Evolutionary conservation across 768 basidiomycete genomes (phyloP).

Genomic region (Mycena amicta): DNA sequence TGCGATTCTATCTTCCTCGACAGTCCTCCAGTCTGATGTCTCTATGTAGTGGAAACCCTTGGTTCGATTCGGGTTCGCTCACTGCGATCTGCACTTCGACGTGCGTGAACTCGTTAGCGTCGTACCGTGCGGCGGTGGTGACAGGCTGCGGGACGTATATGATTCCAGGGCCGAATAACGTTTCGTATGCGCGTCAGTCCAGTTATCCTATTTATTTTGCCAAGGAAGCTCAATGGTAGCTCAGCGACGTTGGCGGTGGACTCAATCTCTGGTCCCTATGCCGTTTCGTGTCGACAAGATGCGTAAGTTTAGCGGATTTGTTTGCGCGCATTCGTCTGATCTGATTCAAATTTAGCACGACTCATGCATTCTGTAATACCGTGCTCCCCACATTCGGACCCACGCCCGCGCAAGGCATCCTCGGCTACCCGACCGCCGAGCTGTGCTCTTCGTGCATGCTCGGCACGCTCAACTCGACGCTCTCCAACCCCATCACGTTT

Average conservation of each 20-base stretch:
- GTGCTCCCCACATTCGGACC: constrained; percentile 2
- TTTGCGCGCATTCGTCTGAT: too few species aligned
- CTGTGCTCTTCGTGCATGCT: constrained; percentile 13
- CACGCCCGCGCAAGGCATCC: constrained; percentile 5
- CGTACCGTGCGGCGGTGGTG: constrained; percentile 25
- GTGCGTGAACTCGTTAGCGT: constrained; percentile 20
- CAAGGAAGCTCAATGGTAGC: neutral
- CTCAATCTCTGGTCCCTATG: constrained; percentile 2
- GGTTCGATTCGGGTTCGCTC: neutral
- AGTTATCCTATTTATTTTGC: neutral
- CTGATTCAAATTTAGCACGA: neutral
- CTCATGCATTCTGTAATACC: neutral
- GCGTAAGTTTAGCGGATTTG: neutral
- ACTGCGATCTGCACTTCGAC: constrained; percentile 21
- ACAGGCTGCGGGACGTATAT: constrained; percentile 22
- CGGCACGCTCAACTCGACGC: constrained; percentile 7
- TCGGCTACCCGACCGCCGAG: constrained; percentile 3
- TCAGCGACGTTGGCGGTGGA: constrained; percentile 6
- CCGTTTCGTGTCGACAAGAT: constrained; percentile 2
- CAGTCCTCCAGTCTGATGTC: too few species aligned
- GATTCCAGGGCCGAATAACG: constrained; percentile 20
- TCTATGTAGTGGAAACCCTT: too few species aligned
- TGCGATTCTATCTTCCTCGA: too few species aligned
- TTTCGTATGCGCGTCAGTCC: constrained; percentile 13
- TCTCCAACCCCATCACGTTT: constrained; percentile 2